Conservation (phyloP, 2,329 filamentous ascomycete genomes). For the Aspergillus felis region DNA sequence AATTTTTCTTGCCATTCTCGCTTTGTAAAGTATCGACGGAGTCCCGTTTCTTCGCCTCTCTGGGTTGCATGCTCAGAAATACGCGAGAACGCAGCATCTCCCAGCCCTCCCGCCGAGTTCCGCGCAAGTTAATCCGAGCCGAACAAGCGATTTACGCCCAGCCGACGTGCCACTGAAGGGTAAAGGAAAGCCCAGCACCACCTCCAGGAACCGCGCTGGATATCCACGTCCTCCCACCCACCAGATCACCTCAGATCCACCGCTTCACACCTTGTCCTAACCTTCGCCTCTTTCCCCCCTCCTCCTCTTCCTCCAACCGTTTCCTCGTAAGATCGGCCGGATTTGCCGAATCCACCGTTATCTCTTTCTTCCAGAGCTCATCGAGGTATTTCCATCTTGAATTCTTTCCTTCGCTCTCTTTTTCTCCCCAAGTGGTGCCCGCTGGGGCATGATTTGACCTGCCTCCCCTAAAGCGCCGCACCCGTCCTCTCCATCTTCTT, state of each 20-base stretch:
- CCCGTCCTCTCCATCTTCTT: slow-evolving; percentile 10
- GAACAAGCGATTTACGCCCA: slow-evolving; percentile 37
- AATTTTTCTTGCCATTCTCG: slow-evolving; percentile 1
- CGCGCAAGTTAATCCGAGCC: slow-evolving; percentile 32
- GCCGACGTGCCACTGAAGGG: slow-evolving; percentile 1
- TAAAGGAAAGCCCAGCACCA: slow-evolving; percentile 8
- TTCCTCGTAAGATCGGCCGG: slow-evolving; percentile 13
- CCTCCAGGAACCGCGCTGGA: slow-evolving; percentile 24
- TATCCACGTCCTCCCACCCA: slow-evolving; percentile 20
- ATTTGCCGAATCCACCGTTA: slow-evolving; percentile 1
- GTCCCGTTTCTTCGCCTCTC: slow-evolving; percentile 6
- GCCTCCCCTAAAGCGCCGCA: slow-evolving; percentile 17
- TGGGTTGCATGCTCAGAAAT: slow-evolving; percentile 32
- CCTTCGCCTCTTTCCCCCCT: slow-evolving; percentile 12
- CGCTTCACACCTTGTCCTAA: slow-evolving; percentile 18
- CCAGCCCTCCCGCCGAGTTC: slow-evolving; percentile 28
- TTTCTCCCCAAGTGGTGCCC: slow-evolving; percentile 1
- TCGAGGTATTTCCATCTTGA: slow-evolving; percentile 3
- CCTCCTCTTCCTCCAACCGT: slow-evolving; percentile 9
- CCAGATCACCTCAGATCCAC: slow-evolving; percentile 27
- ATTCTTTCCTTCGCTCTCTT: slow-evolving; percentile 7
- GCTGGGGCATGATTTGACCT: slow-evolving; percentile 1
- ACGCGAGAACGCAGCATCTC: slow-evolving; percentile 30
- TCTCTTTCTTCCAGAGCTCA: not conserved
- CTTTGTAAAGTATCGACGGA: not conserved